phyloP scores from a whole-genome alignment of 2,329 filamentous ascomycete genomes.

The Ilyonectria mors-panacis region DNA sequence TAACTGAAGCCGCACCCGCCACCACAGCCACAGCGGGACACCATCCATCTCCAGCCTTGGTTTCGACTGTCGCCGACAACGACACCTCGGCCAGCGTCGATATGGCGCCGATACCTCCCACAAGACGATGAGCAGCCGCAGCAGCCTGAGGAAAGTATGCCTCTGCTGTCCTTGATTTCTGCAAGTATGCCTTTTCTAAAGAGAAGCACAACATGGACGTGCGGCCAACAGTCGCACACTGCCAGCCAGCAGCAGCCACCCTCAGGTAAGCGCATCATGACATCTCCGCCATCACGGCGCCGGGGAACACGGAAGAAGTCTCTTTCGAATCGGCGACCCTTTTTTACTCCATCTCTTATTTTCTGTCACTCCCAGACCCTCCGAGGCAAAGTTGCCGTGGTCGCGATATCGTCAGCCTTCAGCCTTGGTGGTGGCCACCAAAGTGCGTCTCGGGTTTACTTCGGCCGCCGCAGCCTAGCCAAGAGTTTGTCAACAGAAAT shows the following conservation, averaged over 20 bases:
- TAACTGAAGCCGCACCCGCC: conserved; percentile 39
- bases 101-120: conserved; percentile 33
- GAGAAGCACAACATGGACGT: conserved; percentile 31
- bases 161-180: conserved; percentile 4
- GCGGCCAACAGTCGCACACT: conserved; percentile 38
- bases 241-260: conserved; percentile 37
- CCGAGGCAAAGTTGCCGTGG: conserved; percentile 31
- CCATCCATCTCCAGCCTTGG: conserved; percentile 43
- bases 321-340: conserved; percentile 24
- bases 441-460: conserved; percentile 45
- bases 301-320: conserved; percentile 42
- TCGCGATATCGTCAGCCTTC: conserved; percentile 32
- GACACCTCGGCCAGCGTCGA: conserved; percentile 39
- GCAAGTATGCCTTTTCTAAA: conserved; percentile 17
- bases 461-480: conserved; percentile 39
- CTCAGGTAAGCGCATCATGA: conserved; percentile 37
- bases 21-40: conserved; percentile 50
- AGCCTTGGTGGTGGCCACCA: conserved; percentile 40
- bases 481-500: conserved; percentile 24
- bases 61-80: conserved; percentile 46
- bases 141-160: conserved; percentile 1
- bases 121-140: conserved; percentile 31
- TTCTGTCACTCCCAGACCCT: conserved; percentile 5
- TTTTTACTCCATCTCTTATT: not conserved
- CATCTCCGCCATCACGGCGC: conserved; percentile 31